Base-by-base conservation (phyloP, 768 basidiomycete genomes). In the Serendipita indica region DNA sequence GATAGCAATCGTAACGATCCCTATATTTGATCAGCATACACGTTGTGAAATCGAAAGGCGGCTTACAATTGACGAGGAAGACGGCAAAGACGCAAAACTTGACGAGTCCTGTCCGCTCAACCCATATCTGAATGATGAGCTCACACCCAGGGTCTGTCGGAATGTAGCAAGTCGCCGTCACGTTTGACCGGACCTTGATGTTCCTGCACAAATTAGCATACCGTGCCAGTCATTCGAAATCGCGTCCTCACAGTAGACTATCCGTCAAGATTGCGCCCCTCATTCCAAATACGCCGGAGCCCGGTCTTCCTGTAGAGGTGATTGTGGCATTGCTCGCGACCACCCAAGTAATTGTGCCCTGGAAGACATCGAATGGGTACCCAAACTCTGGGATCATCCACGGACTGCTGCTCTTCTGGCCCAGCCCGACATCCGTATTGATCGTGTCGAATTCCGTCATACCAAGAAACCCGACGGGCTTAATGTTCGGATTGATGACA, bases 1-100 rank as follows among this genome's bases (percentile, higher is more conserved):
- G 22, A 54, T 10, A 2, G 49, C 49, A 54, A 54, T 54, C 25
- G 49, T 54, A 16, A 54, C 32, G 0, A 54, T 25, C 49, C 49
- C 49, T 54, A 33, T 25, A 0, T 5, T 28, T 54, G 12, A 54
- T 18, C 27, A 12, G 35, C 13, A 46, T 10, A 10, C 10, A 20
- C 10, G 43, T 7, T 7, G 43, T 7, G 43, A 46, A 10, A 46
- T 16, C 12, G 0, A 4, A 30, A 54, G n/a, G n/a, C 10, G 10
- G 3, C 49, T 30, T 10, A 54, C 49, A 54, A 18, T 54, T n/a
- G 49, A 54, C 30, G 25, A 13, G 16, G 25, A 54, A 54, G 25
- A 54, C 49, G 22, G 32, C 49, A 54, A 54, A 54, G 25, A 54
- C 49, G 3, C 49, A 54, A 33, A 54, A 54, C 0, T 54, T 54